A percentile compares a stretch with the other conserved stretches of the same genome.
Evolutionary conservation across 768 basidiomycete species (phyloP).

Genomic region (Boletus reticulatus): DNA sequence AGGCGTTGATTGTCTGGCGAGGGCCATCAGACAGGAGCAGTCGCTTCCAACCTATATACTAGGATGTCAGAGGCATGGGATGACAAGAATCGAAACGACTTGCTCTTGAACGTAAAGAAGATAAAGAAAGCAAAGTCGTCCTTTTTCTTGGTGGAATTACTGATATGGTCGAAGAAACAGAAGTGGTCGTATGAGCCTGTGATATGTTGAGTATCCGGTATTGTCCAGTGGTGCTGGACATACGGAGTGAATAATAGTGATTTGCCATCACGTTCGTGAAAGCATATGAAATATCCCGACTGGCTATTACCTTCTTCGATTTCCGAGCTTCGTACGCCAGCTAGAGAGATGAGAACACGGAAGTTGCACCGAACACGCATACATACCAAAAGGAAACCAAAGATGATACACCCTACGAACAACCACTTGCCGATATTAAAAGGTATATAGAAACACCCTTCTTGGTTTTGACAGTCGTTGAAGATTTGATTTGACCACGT

Average conservation of each 20-base stretch:
- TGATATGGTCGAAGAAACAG: conserved; percentile 97
- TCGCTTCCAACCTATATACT: conserved; percentile 74
- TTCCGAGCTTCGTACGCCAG: conserved; percentile 91
- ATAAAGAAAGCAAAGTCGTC: conserved; percentile 99
- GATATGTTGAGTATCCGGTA: not conserved
- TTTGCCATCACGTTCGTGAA: conserved; percentile 98
- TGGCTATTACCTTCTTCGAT: conserved; percentile 89
- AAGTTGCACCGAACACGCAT: not conserved
- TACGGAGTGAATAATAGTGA: conserved; percentile 93
- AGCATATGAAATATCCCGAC: conserved; percentile 95
- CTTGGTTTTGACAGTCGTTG: conserved; percentile 58
- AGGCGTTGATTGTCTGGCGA: conserved; percentile 95
- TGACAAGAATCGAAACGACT: conserved; percentile 24
- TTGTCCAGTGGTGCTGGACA: conserved; percentile 27
- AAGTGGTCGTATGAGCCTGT: conserved; percentile 94
- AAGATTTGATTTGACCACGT: conserved; percentile 93
- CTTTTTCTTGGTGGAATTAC: conserved; percentile 91
- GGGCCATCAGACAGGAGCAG: conserved; percentile 90
- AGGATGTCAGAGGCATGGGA: not conserved
- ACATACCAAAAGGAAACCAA: conserved; percentile 91
- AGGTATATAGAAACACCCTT: conserved; percentile 80
- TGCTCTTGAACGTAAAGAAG: conserved; percentile 99
- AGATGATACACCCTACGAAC: conserved; percentile 97
- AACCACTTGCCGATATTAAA: conserved; percentile 93
- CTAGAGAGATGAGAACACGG: conserved; percentile 38